Evolutionary conservation across 2,329 filamentous ascomycete species (phyloP), one percentile per base, ranked within the genome.

Genomic region (Purpureocillium lavendulum): DNA sequence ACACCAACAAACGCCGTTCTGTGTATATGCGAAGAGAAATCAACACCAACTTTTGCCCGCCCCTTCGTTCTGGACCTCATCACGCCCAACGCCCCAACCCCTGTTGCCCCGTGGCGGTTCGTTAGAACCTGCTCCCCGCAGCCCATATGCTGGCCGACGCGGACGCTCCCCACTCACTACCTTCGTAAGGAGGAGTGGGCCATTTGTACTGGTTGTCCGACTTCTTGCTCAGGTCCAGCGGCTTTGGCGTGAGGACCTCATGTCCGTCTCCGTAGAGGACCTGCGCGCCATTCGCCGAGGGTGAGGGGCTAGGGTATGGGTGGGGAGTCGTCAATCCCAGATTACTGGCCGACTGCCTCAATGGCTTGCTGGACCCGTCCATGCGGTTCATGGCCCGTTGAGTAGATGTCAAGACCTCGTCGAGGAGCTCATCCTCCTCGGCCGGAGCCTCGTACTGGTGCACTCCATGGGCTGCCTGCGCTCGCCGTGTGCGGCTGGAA

Each of bases 101-200:
- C 26, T 36, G 12, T 4, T 36, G 24, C 26, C 32, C 18, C 28
- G 12, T 38, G 40, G 28, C 38, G n/a, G n/a, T n/a, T n/a, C n/a
- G n/a, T 61, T 64, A 82, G 52, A 81, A 75, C 49, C 75, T 71
- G 58, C 73, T 80, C 47, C 83, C 77, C 26, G 80, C 78, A 39
- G 83, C 82, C 69, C 85, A 84, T 49, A 89, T 88, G 62, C 84
- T 88, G 6, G 86, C 84, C 10, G 87, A 79, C 24, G 87, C 84
- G 32, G 85, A 82, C 8, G 84, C 80, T 14, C 84, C 87, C 90
- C 89, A 97, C 58, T 95, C 89, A 46, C 82, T 81, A 52, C 94
- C 89, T 55, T 95, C 89, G 51, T 96, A 95, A 4, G 92, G 90
- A 16, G 92, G 92, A 13, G 92, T 97, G 3, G 89, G 90, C 84